Conservation (phyloP, 345 rosid species). For the Melaleuca quinquenervia region DNA sequence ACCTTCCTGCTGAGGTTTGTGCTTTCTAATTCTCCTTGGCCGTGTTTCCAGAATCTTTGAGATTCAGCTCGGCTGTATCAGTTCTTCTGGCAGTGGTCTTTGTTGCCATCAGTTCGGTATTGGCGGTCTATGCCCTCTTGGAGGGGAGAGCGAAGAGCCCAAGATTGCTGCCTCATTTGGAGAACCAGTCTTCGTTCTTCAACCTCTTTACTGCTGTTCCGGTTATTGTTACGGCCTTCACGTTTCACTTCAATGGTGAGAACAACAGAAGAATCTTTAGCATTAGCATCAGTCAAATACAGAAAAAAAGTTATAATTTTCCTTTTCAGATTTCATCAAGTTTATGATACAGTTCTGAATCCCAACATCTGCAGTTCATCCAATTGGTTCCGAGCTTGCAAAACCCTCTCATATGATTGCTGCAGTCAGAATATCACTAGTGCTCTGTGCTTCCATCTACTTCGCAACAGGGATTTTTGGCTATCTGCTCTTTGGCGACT, state of each 20-base stretch:
- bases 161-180: conserved; percentile 48
- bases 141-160: conserved; percentile 58
- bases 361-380: conserved; percentile 53
- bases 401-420: conserved; percentile 49
- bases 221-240: conserved; percentile 83
- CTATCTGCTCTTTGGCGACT: conserved; percentile 70
- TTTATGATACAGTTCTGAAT: background rate
- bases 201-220: conserved; percentile 86
- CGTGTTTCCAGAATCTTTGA: conserved; percentile 40
- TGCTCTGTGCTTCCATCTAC: conserved; percentile 53
- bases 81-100: conserved; percentile 68
- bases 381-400: conserved; percentile 57
- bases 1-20: background rate
- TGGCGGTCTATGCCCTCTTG: conserved; percentile 51
- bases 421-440: conserved; percentile 50
- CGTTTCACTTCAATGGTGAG: conserved; percentile 86
- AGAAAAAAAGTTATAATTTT: background rate
- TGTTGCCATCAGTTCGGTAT: conserved; percentile 50
- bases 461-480: conserved; percentile 58
- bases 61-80: conserved; percentile 50
- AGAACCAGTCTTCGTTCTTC: conserved; percentile 38
- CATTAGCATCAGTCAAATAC: background rate
- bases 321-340: background rate
- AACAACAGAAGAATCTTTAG: background rate
- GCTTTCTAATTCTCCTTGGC: background rate